Conservation (phyloP, 306 rosid genomes). For the Luffa aegyptiaca region DNA sequence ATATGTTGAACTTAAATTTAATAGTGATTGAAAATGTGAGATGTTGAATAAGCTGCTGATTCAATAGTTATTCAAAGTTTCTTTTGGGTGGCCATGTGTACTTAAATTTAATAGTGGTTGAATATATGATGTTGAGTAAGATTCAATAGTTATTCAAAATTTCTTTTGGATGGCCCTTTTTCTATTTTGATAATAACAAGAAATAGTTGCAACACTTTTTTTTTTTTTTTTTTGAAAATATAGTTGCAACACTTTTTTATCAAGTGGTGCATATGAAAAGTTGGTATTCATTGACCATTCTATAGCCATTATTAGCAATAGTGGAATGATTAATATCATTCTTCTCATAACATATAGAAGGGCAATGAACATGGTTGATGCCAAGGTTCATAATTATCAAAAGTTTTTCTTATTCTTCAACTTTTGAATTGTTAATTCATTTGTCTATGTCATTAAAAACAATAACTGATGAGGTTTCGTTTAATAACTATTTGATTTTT, state of each 20-base stretch:
- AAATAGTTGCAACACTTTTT: not conserved
- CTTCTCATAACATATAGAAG: not conserved
- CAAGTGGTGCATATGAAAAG: conserved; percentile 5
- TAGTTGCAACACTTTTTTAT: not conserved
- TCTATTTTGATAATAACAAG: not conserved
- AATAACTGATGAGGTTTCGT: not conserved
- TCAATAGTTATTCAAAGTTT: too few relatives aligned
- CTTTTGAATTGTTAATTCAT: not conserved
- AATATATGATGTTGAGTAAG: too few relatives aligned
- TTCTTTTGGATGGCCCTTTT: not conserved
- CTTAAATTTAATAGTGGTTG: too few relatives aligned
- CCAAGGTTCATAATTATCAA: not conserved
- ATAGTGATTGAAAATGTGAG: too few relatives aligned
- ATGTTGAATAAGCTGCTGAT: too few relatives aligned
- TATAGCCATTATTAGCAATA: conserved; percentile 1
- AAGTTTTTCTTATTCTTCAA: not conserved
- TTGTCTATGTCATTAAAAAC: not conserved
- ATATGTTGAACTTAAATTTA: not conserved
- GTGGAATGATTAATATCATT: conserved; percentile 1
- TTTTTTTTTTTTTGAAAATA: too few relatives aligned
- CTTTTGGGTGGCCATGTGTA: too few relatives aligned
- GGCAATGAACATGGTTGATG: not conserved
- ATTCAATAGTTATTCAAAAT: not conserved
- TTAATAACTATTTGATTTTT: too few relatives aligned
- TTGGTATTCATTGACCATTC: not conserved